Evolutionary conservation across 2,329 filamentous ascomycete genomes (phyloP), one percentile per base, ranked within the genome.

Genomic region (Diaporthe sp.): DNA sequence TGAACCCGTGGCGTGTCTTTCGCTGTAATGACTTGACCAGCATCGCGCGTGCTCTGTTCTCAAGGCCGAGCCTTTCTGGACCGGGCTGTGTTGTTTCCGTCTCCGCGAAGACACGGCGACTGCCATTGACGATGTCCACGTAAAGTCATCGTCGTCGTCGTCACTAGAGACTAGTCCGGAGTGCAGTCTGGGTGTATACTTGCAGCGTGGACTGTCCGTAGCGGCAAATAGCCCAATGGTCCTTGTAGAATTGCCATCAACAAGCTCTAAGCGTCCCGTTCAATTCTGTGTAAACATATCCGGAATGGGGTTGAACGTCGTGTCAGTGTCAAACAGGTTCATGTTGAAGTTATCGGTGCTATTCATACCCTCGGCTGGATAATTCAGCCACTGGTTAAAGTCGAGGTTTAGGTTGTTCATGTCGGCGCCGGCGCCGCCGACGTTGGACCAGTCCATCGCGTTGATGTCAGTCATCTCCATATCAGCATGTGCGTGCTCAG

Each of bases 341-440:
- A 84, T 82, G 61, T 85, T 79, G 34, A 81, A 81, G 37, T 85
- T 85, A n/a, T 84, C 85, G 10, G 80, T 79, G 49, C 82, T 83
- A 75, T 83, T 85, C 15, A 84, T 84, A 9, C 86, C 87, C 68
- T 90, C 89, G 2, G 86, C 85, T 8, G 89, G 89, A 77, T 90
- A 91, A 76, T 91, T 88, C 31, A 91, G 84, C 88, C 89, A 91
- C 78, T 91, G 88, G 75, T 90, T 89, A 72, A 91, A 89, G 73
- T 91, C 89, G 75, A 91, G 87, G 76, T 90, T 87, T 8, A 86
- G 46, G 49, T 28, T 37, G 42, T 31, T 25, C 31, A 44, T 28
- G 8, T 31, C 46, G 28, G 65, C 3, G 13, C 46, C 44, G 31
- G 22, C 2, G 31, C 22, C 88, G 22, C 87, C 84, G 5, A 89